phyloP scores from a whole-genome alignment of 179 eudicot genomes.

The Camellia oleifera region DNA sequence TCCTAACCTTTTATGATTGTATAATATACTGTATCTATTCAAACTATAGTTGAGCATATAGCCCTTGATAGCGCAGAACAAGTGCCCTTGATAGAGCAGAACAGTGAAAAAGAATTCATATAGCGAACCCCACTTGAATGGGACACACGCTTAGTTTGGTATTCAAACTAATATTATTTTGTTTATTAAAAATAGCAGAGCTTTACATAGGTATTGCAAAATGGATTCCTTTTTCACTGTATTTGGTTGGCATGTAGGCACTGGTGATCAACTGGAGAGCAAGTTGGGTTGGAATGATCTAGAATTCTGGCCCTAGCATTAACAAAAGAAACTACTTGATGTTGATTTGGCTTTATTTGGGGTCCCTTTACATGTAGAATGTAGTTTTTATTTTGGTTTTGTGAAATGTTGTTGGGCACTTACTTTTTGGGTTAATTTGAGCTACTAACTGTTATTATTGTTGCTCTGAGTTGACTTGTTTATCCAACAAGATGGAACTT shows the following conservation, averaged over 20 bases:
- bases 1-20: neutral
- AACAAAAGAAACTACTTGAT: neutral
- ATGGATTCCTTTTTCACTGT: neutral
- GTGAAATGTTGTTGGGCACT: neutral
- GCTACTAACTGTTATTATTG: neutral
- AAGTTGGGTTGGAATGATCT: neutral
- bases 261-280: neutral
- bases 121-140: too few relatives aligned
- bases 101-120: too few relatives aligned
- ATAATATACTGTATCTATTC: neutral
- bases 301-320: neutral
- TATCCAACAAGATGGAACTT: slow-evolving; percentile 3
- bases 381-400: neutral
- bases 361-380: neutral
- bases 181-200: neutral
- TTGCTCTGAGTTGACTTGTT: neutral
- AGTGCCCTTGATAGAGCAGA: too few relatives aligned
- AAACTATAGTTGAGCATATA: neutral
- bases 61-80: too few relatives aligned
- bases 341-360: neutral
- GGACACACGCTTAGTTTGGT: too few relatives aligned
- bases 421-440: neutral
- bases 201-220: neutral
- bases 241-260: neutral
- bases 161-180: neutral